These are phyloP conservation scores for Cladophialophora immunda DNA, from an alignment of 2,329 filamentous ascomycete species.

Conservation along the genomic window DNA sequence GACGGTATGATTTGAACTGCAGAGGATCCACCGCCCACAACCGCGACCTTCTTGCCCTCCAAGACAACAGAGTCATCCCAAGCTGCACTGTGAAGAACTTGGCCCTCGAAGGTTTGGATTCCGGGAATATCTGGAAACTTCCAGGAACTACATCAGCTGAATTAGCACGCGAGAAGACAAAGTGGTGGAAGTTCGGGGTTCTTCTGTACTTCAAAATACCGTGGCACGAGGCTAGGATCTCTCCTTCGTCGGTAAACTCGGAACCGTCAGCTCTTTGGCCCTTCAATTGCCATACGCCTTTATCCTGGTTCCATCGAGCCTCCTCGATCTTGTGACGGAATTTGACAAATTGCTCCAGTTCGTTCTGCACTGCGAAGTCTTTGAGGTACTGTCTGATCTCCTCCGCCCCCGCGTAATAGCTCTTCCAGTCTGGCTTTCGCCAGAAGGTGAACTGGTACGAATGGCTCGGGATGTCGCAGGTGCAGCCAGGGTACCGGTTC, in stretches of 20 bases:
- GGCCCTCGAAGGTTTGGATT: constrained; percentile 60
- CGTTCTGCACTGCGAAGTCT: background rate
- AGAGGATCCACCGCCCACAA: constrained; percentile 4
- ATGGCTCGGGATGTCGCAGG: constrained; percentile 24
- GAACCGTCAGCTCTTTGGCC: background rate
- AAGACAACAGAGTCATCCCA: constrained; percentile 55
- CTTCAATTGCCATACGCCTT: background rate
- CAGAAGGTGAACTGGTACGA: constrained; percentile 13
- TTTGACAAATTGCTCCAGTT: background rate
- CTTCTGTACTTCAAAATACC: background rate
- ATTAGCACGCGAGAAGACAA: background rate
- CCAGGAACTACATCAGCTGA: constrained; percentile 49
- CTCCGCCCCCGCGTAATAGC: constrained; percentile 1
- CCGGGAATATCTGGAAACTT: constrained; percentile 63
- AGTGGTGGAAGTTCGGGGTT: background rate
- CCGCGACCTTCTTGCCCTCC: constrained; percentile 5
- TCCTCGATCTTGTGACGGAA: background rate
- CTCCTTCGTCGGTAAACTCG: background rate
- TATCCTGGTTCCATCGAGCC: background rate
- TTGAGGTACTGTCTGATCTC: constrained; percentile 13
- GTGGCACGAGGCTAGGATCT: constrained; percentile 8
- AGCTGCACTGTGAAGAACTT: constrained; percentile 63
- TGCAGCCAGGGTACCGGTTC: constrained; percentile 33
- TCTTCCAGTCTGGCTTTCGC: constrained; percentile 10
- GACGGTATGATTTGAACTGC: constrained; percentile 18